Base-by-base conservation (phyloP, 2,329 filamentous ascomycete genomes). In the Corynespora cassiicola region DNA sequence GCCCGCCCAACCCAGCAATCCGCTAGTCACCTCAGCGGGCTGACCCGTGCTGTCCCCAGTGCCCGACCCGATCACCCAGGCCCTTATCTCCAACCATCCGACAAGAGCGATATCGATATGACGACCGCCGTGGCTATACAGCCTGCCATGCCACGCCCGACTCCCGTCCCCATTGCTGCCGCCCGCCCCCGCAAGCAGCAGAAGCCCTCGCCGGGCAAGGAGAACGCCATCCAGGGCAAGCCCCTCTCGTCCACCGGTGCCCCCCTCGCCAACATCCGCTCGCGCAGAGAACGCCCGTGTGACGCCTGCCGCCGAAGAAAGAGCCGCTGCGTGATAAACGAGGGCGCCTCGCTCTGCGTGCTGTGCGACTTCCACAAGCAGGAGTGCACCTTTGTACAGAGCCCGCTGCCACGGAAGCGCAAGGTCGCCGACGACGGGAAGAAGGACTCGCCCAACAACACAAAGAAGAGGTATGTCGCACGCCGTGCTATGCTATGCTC, bases 311-410 rank as follows among this genome's bases (percentile, higher is more conserved):
- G 85, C 48, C 78, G 80, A 67, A 81, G 86, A 52, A 87, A 88
- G 66, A 82, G 82, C 58, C 85, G 85, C 70, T 94, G 89, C 71
- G 84, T 90, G 47, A 80, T 88, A 63, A 85, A 90, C 62, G 87
- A 92, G 65, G 86, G 86, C 50, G 82, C 87, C 55, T 77, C 77
- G 24, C 75, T 79, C 52, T 94, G 89, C 69, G 79, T 89, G 47
- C 77, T 88, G 48, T 95, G 89, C 70, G 85, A 88, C 63, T 84
- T 85, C 65, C 85, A 86, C 69, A 86, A 85, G 58, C 81, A 88
- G 62, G 85, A 89, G 54, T 94, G 88, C 70, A 91, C 88, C 27
- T 84, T 91, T 64, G 77, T 85, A 33, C 83, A 86, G 52, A 89
- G 86, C 66, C 88, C 88, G 16, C 83, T 85, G 61, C 84, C 86